phyloP scores from a whole-genome alignment of 108 stramenopile genomes.

The Pseudonitzschia multistriata region DNA sequence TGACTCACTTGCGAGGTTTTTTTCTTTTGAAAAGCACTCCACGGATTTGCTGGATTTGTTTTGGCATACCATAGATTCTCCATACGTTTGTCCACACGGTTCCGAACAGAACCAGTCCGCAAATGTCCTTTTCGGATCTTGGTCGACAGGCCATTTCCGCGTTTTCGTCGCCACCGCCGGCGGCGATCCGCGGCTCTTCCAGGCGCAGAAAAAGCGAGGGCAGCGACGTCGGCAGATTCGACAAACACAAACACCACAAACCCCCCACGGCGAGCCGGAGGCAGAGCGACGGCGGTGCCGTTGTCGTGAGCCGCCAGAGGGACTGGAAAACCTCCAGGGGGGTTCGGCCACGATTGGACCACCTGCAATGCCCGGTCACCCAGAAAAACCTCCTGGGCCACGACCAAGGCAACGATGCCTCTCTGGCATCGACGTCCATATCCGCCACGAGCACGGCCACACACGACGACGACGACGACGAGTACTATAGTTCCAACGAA shows the following conservation, averaged over 20 bases:
- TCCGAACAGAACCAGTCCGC: no score
- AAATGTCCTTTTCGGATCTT: slow-evolving; percentile 17
- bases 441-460: not conserved
- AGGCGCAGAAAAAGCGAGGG: not conserved
- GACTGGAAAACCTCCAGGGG: not conserved
- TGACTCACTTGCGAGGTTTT: no score
- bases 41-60: no score
- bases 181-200: not conserved
- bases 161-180: not conserved
- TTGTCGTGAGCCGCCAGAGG: not conserved
- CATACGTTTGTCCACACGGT: no score
- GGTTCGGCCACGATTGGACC: slow-evolving; percentile 9
- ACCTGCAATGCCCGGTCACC: slow-evolving; percentile 9
- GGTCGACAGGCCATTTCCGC: not conserved
- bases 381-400: not conserved
- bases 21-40: no score
- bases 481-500: not conserved
- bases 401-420: not conserved
- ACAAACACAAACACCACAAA: not conserved
- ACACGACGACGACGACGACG: not conserved
- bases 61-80: no score
- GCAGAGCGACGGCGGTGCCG: slow-evolving; percentile 1
- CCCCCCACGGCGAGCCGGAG: not conserved
- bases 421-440: slow-evolving; percentile 6
- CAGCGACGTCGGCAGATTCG: not conserved